Evolutionary conservation across 495 filamentous ascomycete species (phyloP).

Genomic region (Haplographium delicatum): DNA sequence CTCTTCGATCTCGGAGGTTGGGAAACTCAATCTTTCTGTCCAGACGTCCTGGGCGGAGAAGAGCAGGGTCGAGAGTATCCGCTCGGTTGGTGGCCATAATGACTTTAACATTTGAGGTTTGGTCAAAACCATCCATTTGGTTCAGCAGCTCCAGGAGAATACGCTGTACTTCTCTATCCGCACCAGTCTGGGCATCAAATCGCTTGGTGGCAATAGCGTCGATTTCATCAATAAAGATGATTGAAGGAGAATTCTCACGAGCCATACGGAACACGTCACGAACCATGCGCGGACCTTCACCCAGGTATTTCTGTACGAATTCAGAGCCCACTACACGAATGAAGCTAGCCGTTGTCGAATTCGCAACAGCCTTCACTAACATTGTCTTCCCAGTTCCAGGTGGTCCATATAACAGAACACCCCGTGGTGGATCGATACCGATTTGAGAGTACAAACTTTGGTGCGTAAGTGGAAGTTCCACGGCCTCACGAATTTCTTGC

Average conservation of each 20-base stretch:
- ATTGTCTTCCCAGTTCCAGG: conserved; percentile 98
- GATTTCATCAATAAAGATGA: conserved; percentile 99
- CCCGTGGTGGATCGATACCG: conserved; percentile 95
- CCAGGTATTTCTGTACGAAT: conserved; percentile 97
- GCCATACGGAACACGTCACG: conserved; percentile 99
- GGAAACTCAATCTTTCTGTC: conserved; percentile 99
- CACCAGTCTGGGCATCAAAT: conserved; percentile 96
- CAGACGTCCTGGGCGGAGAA: conserved; percentile 89
- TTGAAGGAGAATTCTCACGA: conserved; percentile 92
- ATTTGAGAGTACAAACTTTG: conserved; percentile 84
- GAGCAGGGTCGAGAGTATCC: conserved; percentile 90
- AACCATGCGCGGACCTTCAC: conserved; percentile 97
- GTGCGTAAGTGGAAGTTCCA: conserved; percentile 92
- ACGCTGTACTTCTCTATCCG: conserved; percentile 96
- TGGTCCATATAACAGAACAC: conserved; percentile 92
- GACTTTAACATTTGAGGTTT: conserved; percentile 97
- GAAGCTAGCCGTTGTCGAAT: conserved; percentile 96
- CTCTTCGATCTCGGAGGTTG: conserved; percentile 79
- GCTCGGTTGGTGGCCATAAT: conserved; percentile 99
- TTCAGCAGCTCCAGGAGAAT: conserved; percentile 95
- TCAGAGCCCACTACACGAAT: conserved; percentile 97
- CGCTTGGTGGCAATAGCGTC: conserved; percentile 98
- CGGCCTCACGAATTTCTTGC: conserved; percentile 96
- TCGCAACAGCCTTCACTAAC: conserved; percentile 97
- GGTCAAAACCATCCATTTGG: conserved; percentile 99